Base-by-base conservation (phyloP, 345 rosid genomes). In the Combretum micranthum region DNA sequence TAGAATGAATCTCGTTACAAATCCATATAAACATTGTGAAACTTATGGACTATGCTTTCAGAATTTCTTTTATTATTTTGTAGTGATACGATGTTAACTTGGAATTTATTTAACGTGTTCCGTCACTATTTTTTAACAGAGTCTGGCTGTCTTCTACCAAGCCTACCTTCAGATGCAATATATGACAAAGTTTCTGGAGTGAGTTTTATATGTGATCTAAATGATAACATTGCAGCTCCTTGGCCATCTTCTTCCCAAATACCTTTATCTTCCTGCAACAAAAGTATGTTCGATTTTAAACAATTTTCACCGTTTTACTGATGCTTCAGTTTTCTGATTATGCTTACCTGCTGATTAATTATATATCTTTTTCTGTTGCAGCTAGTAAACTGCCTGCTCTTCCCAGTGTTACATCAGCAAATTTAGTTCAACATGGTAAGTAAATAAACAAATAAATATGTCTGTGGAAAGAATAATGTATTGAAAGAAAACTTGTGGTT, bases 161-260 rank as follows among this genome's bases (percentile, higher is more conserved):
- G 86, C 72, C 63, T 76, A 63, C 86, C 86, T 50, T 73, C 77
- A 9, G 83, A 81, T 69, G 86, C 78, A 26, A 81, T 72, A 43
- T 63, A 56, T 37, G 86, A 78, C 53, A 56, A 63, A 61, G 50
- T 60, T 61, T 68, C 86, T 0, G 86, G 81, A 63, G 59, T 81
- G 19, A 69, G 83, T 77, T 78, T 81, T 68, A 76, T 81, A 23
- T 81, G 86, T 50, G 86, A 81, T 75, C 76, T 81, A 44, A 81
- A 81, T 45, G 87, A 82, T 64, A 76, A 76, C 66, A 78, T 82
- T 63, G 77, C 75, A 57, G 87, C 83, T 25, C 80, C 74, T 12
- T 78, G 83, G 83, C 84, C 87, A 0, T 68, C 81, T 1, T 52
- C 66, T 18, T 71, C 82, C 44, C 62, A 57, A 19, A 6, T 67